Evolutionary conservation across 495 filamentous ascomycete species (phyloP).

Genomic region (Tuber brumale): DNA sequence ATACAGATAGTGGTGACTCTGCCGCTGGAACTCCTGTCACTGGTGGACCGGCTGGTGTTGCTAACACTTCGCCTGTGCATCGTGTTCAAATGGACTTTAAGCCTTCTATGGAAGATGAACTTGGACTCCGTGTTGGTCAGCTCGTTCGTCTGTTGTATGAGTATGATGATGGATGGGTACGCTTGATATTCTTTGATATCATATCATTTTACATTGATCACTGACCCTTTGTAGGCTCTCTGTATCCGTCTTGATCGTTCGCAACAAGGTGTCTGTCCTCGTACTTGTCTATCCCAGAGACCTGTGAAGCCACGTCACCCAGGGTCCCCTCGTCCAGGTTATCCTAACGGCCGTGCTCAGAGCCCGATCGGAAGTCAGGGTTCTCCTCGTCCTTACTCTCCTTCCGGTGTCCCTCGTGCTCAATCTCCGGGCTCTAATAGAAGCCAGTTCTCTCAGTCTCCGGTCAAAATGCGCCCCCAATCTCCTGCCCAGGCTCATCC

Average conservation of each 20-base stretch:
- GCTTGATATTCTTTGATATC: constrained; percentile 6
- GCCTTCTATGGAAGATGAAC: constrained; percentile 85
- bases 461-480: constrained; percentile 7
- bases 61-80: constrained; percentile 59
- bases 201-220: constrained; percentile 47
- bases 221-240: constrained; percentile 52
- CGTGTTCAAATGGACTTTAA: constrained; percentile 93
- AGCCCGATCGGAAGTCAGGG: constrained; percentile 15
- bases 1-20: constrained; percentile 43
- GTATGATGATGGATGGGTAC: constrained; percentile 90
- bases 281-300: constrained; percentile 85
- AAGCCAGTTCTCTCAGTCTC: constrained; percentile 14
- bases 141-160: constrained; percentile 85
- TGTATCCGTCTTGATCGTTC: constrained; percentile 86
- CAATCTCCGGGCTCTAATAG: constrained; percentile 10
- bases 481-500: constrained; percentile 12
- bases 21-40: constrained; percentile 49
- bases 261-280: constrained; percentile 83
- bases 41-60: constrained; percentile 51
- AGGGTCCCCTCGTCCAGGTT: constrained; percentile 45
- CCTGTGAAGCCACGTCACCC: constrained; percentile 76
- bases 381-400: constrained; percentile 22
- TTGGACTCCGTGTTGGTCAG: constrained; percentile 69
- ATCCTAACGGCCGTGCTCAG: constrained; percentile 41
- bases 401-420: constrained; percentile 3